Percentiles rank a stretch among this genome's conserved stretches.
These are phyloP conservation scores for Salix koriyanagi DNA, from an alignment of 345 rosid species.

Conservation along the genomic window DNA sequence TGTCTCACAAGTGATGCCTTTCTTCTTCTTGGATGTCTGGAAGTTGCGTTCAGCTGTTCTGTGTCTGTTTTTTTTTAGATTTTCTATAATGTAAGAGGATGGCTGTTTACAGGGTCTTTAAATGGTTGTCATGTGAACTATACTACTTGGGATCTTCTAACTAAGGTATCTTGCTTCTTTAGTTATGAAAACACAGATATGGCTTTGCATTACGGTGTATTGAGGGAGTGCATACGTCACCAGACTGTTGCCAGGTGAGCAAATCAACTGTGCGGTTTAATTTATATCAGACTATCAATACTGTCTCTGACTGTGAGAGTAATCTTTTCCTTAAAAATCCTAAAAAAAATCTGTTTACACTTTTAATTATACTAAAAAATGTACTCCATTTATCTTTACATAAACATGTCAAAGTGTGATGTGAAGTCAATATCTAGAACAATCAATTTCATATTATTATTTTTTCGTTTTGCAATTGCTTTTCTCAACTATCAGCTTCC, in stretches of 20 bases:
- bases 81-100: neutral
- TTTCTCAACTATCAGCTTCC: neutral
- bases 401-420: neutral
- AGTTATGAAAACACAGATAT: conserved; percentile 77
- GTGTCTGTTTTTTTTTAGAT: neutral
- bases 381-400: neutral
- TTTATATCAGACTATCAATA: too few relatives aligned
- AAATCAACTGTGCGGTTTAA: neutral
- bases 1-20: neutral
- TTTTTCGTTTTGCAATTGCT: neutral
- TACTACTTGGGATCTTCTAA: conserved; percentile 10
- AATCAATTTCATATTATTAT: neutral
- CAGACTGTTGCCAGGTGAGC: conserved; percentile 90
- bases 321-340: too few relatives aligned
- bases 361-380: neutral
- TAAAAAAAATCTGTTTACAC: too few relatives aligned
- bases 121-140: neutral
- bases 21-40: neutral
- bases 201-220: conserved; percentile 96
- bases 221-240: conserved; percentile 96
- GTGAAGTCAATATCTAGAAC: neutral
- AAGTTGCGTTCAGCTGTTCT: neutral
- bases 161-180: conserved; percentile 19
- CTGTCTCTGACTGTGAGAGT: too few relatives aligned
- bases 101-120: neutral